Conservation (phyloP, 768 basidiomycete species). For the Mycena vulgaris region DNA sequence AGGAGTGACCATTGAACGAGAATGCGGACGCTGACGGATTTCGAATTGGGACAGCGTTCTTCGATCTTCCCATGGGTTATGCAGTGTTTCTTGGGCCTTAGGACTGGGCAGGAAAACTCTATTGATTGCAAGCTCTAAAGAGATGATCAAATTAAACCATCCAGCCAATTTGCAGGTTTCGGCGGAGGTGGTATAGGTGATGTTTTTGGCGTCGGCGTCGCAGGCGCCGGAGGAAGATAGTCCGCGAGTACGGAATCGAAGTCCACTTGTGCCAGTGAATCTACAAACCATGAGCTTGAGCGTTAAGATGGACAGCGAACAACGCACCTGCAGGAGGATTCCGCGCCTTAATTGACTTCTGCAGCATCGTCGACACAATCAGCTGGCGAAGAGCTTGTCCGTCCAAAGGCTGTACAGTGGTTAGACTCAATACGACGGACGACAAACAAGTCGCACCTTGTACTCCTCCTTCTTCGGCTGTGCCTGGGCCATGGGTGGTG, state of each 20-base stretch:
- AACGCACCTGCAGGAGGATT: constrained; percentile 59
- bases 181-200: constrained; percentile 30
- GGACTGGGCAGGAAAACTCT: neutral
- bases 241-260: constrained; percentile 86
- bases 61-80: too few relatives aligned
- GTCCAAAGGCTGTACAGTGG: constrained; percentile 64
- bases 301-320: neutral
- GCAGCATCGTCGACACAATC: constrained; percentile 74
- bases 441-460: constrained; percentile 51
- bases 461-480: constrained; percentile 53
- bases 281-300: constrained; percentile 48
- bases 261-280: constrained; percentile 58
- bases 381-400: constrained; percentile 75
- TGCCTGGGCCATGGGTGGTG: constrained; percentile 52
- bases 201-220: constrained; percentile 40
- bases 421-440: neutral
- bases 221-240: constrained; percentile 65
- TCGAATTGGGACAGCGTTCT: too few relatives aligned
- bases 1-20: too few relatives aligned
- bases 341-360: constrained; percentile 67
- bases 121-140: neutral
- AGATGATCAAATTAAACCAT: constrained; percentile 34
- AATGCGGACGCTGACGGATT: too few relatives aligned
- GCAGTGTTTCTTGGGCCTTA: too few relatives aligned
- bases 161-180: constrained; percentile 42